Conservation (phyloP, 2,329 filamentous ascomycete species). For the Fusarium begoniae region DNA sequence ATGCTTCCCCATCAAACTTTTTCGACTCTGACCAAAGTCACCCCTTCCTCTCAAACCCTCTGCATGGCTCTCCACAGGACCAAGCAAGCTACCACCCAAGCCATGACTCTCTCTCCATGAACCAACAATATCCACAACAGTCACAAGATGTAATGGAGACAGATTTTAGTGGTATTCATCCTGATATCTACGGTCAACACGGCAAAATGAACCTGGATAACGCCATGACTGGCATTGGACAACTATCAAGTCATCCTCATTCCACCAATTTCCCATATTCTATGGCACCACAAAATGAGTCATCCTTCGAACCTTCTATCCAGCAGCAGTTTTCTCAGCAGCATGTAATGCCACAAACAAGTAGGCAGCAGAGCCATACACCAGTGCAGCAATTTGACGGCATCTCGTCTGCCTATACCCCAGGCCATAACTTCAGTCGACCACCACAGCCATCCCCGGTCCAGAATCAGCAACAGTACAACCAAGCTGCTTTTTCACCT, state of each 20-base stretch:
- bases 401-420: conserved; percentile 41
- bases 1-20: conserved; percentile 46
- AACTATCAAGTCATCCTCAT: conserved; percentile 46
- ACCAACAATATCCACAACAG: conserved; percentile 48
- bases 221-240: conserved; percentile 44
- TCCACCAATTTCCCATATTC: conserved; percentile 49
- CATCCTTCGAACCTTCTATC: conserved; percentile 46
- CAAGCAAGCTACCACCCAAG: conserved; percentile 45
- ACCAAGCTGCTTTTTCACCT: conserved; percentile 37
- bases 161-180: conserved; percentile 49
- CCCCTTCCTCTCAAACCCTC: conserved; percentile 44
- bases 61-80: conserved; percentile 44
- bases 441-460: conserved; percentile 45
- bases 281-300: conserved; percentile 46
- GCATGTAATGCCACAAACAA: conserved; percentile 47
- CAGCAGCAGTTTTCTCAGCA: conserved; percentile 46
- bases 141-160: conserved; percentile 50
- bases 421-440: conserved; percentile 39
- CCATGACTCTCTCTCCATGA: conserved; percentile 46
- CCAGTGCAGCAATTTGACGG: conserved; percentile 47
- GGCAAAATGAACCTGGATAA: conserved; percentile 44
- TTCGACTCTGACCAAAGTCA: conserved; percentile 48
- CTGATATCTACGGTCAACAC: conserved; percentile 51
- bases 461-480: conserved; percentile 42
- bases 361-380: conserved; percentile 47